A percentile compares a stretch with the other conserved stretches of the same genome.
phyloP scores from a whole-genome alignment of 768 basidiomycete genomes.

The Royoungia palumana region DNA sequence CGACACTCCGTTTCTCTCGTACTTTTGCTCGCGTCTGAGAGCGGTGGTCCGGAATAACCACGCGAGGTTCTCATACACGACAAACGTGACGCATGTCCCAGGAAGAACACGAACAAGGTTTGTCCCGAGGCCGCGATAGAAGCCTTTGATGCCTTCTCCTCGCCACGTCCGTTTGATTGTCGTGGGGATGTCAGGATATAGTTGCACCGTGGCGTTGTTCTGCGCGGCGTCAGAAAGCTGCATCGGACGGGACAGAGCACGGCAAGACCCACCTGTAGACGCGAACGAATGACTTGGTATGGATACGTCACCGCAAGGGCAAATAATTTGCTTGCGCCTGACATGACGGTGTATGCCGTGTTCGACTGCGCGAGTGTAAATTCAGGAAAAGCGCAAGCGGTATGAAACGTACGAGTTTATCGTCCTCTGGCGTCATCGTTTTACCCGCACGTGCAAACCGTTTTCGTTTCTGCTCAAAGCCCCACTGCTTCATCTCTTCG shows the following conservation, averaged over 20 bases:
- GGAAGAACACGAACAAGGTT: constrained; percentile 94
- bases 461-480: constrained; percentile 73
- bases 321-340: constrained; percentile 82
- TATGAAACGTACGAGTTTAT: constrained; percentile 70
- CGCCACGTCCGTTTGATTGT: constrained; percentile 79
- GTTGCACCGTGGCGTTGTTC: constrained; percentile 62
- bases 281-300: constrained; percentile 93
- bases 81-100: constrained; percentile 96
- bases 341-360: constrained; percentile 86
- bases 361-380: constrained; percentile 61
- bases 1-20: no score
- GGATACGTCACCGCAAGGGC: constrained; percentile 89
- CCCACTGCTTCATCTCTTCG: constrained; percentile 92
- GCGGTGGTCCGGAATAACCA: constrained; percentile 75
- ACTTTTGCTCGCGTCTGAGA: constrained; percentile 26
- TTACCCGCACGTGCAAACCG: constrained; percentile 58
- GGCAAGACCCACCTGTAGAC: constrained; percentile 68
- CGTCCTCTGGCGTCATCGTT: constrained; percentile 66
- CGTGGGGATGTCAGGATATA: constrained; percentile 81
- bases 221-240: constrained; percentile 24
- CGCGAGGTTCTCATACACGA: constrained; percentile 92
- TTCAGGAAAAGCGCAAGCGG: background rate
- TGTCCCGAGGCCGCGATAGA: constrained; percentile 93
- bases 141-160: constrained; percentile 77
- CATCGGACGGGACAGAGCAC: background rate